A percentile compares a stretch with the other conserved stretches of the same genome.
Evolutionary conservation across 2,329 filamentous ascomycete species (phyloP).

Genomic region (Pseudogymnoascus sp.): DNA sequence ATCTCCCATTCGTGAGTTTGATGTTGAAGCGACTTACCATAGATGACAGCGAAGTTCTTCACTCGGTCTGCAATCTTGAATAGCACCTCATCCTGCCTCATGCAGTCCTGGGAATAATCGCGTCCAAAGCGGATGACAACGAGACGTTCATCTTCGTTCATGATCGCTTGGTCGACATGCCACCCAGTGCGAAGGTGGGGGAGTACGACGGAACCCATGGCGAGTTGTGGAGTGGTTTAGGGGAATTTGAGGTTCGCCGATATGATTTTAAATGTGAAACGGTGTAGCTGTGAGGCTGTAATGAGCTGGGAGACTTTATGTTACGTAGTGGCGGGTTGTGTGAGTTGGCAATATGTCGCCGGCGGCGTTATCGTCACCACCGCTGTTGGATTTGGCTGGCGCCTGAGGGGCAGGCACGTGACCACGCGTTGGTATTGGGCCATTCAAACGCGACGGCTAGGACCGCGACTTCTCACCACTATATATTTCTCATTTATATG

Average conservation of each 20-base stretch:
- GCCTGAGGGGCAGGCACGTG: background rate
- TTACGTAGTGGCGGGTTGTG: background rate
- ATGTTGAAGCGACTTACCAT: slow-evolving; percentile 34
- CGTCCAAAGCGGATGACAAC: slow-evolving; percentile 91
- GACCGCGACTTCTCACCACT: slow-evolving; percentile 14
- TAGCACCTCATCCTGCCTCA: slow-evolving; percentile 84
- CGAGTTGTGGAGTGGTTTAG: background rate
- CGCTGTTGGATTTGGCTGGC: background rate
- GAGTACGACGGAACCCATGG: slow-evolving; percentile 72
- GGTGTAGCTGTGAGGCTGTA: background rate
- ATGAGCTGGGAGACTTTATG: background rate
- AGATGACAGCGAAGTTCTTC: slow-evolving; percentile 88
- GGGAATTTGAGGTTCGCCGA: background rate
- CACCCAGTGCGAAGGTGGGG: slow-evolving; percentile 87
- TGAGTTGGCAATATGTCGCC: background rate
- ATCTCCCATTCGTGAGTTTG: background rate
- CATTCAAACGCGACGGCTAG: too few relatives aligned
- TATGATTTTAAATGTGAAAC: background rate
- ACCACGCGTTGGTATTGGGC: background rate
- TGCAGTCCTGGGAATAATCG: slow-evolving; percentile 73
- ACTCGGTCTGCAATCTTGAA: slow-evolving; percentile 89
- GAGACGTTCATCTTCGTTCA: slow-evolving; percentile 79
- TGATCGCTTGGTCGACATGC: slow-evolving; percentile 97
- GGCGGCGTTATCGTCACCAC: background rate
- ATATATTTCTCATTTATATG: background rate